Conservation (phyloP, 2,329 filamentous ascomycete species). For the Blastomyces parvus region DNA sequence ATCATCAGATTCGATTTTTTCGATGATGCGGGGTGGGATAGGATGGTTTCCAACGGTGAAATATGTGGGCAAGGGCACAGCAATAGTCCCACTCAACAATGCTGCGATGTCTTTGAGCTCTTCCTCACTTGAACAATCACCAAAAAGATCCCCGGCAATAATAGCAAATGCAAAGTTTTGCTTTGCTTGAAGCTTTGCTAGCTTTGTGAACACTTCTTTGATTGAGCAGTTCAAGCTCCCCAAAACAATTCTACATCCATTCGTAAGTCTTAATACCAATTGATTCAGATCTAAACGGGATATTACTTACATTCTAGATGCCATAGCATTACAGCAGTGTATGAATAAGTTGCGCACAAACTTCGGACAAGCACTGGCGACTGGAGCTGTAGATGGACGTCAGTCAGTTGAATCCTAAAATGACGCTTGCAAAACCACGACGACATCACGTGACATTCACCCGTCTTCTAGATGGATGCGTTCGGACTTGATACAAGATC, state of each 20-base stretch:
- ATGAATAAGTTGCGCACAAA: not conserved
- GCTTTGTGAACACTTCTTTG: conserved; percentile 64
- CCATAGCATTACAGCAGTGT: conserved; percentile 34
- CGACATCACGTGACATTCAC: not conserved
- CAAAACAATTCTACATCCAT: conserved; percentile 52
- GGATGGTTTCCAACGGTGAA: conserved; percentile 69
- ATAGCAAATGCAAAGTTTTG: conserved; percentile 82
- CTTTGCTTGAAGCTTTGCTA: conserved; percentile 71
- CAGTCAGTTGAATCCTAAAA: too few species aligned
- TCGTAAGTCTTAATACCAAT: not conserved
- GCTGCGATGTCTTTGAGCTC: conserved; percentile 53
- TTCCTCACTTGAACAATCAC: conserved; percentile 36
- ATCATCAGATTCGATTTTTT: conserved; percentile 62
- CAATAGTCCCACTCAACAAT: conserved; percentile 62
- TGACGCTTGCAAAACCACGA: not conserved
- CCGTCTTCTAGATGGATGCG: not conserved
- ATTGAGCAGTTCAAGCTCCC: conserved; percentile 76
- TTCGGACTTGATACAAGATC: too few species aligned
- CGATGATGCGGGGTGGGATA: conserved; percentile 61
- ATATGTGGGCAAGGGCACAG: conserved; percentile 74
- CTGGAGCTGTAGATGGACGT: not conserved
- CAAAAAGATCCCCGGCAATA: conserved; percentile 74
- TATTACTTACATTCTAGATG: conserved; percentile 46
- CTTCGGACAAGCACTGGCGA: too few species aligned
- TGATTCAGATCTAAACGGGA: not conserved